Conservation (phyloP, 495 filamentous ascomycete genomes). For the Gamarada debralockiae region DNA sequence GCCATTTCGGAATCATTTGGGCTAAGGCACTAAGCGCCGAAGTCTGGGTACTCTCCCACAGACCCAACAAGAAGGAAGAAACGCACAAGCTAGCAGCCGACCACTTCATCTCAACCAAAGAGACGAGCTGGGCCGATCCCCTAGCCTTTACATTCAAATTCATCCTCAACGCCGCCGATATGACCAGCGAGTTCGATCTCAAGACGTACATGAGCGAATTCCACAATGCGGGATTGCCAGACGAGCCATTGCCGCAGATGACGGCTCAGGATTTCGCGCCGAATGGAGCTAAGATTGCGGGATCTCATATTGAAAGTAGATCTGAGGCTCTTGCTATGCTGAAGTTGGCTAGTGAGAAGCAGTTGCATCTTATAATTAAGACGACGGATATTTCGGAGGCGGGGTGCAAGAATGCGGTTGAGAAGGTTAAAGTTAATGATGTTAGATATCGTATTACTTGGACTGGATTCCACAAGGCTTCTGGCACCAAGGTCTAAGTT, state of each 20-base stretch:
- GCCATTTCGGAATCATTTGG: slow-evolving; percentile 61
- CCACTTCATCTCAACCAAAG: slow-evolving; percentile 60
- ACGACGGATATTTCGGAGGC: slow-evolving; percentile 63
- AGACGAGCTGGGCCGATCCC: slow-evolving; percentile 58
- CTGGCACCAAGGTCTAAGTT: slow-evolving; percentile 27
- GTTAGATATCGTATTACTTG: slow-evolving; percentile 65
- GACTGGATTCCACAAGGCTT: slow-evolving; percentile 61
- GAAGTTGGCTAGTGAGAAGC: slow-evolving; percentile 70
- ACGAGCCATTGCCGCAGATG: slow-evolving; percentile 24
- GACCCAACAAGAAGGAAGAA: slow-evolving; percentile 54
- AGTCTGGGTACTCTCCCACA: slow-evolving; percentile 64
- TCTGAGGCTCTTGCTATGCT: slow-evolving; percentile 73
- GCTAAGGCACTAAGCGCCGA: slow-evolving; percentile 62
- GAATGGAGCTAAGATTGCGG: slow-evolving; percentile 33
- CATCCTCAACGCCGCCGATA: slow-evolving; percentile 69
- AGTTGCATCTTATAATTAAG: slow-evolving; percentile 67
- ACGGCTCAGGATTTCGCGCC: slow-evolving; percentile 20
- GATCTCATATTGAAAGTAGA: slow-evolving; percentile 67
- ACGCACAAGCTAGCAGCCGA: slow-evolving; percentile 59
- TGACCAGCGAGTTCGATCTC: slow-evolving; percentile 63
- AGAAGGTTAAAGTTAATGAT: slow-evolving; percentile 63
- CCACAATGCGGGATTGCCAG: slow-evolving; percentile 43
- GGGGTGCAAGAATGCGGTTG: slow-evolving; percentile 68
- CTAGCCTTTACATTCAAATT: slow-evolving; percentile 64
- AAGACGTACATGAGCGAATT: slow-evolving; percentile 62